A percentile compares a stretch with the other conserved stretches of the same genome.
Conservation (phyloP, 306 rosid species). For the Acacia melanoxylon region DNA sequence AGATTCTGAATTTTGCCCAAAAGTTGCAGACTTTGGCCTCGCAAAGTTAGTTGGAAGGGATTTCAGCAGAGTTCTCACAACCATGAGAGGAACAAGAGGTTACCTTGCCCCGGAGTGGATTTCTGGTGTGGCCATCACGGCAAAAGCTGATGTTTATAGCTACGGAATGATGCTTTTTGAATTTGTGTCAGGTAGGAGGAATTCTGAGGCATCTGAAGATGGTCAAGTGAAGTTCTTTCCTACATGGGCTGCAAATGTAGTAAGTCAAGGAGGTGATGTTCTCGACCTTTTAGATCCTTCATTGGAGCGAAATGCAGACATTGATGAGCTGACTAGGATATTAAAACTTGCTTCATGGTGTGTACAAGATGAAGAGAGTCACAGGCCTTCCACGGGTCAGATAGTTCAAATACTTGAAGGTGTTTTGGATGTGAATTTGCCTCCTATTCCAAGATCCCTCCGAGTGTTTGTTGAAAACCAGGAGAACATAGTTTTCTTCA, state of each 20-base stretch:
- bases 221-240: slow-evolving; percentile 66
- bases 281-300: slow-evolving; percentile 56
- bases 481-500: slow-evolving; percentile 59
- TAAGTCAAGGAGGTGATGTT: slow-evolving; percentile 48
- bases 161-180: slow-evolving; percentile 94
- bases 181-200: slow-evolving; percentile 73
- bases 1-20: slow-evolving; percentile 65
- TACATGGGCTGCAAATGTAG: slow-evolving; percentile 46
- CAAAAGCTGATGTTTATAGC: slow-evolving; percentile 91
- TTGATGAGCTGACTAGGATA: slow-evolving; percentile 49
- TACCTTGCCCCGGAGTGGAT: slow-evolving; percentile 95
- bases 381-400: slow-evolving; percentile 80
- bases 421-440: slow-evolving; percentile 50
- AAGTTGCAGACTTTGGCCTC: slow-evolving; percentile 88
- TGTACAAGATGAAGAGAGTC: slow-evolving; percentile 71
- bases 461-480: slow-evolving; percentile 51
- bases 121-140: slow-evolving; percentile 78
- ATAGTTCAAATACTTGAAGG: slow-evolving; percentile 84
- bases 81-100: slow-evolving; percentile 96
- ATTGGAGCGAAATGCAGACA: slow-evolving; percentile 52
- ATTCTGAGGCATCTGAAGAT: slow-evolving; percentile 64
- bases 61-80: slow-evolving; percentile 83
- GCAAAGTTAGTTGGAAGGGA: slow-evolving; percentile 90
- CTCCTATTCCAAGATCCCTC: slow-evolving; percentile 68
- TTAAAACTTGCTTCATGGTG: slow-evolving; percentile 86